A percentile compares a stretch with the other conserved stretches of the same genome.
Evolutionary conservation across 352 stramenopile species (phyloP).

Genomic region (Phytophthora boehmeriae): DNA sequence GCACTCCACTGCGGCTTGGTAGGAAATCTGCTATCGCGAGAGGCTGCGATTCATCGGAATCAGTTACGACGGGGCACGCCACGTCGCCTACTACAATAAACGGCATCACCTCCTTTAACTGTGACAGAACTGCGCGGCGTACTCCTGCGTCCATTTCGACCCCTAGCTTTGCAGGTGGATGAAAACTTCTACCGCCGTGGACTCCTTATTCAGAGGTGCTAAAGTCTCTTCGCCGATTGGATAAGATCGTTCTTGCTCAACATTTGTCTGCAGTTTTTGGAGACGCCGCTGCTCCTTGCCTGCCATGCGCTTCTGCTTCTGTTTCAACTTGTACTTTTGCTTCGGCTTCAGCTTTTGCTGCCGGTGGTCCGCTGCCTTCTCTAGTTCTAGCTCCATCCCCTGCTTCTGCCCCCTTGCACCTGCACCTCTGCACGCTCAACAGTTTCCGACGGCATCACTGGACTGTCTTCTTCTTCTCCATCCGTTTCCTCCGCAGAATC

Average conservation of each 20-base stretch:
- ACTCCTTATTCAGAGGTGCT: conserved; percentile 18
- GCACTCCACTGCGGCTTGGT: conserved; percentile 8
- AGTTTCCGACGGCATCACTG: conserved; percentile 20
- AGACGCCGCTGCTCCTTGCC: conserved; percentile 27
- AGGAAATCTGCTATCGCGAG: conserved; percentile 1
- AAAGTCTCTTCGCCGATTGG: conserved; percentile 12
- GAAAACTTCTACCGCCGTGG: conserved; percentile 40
- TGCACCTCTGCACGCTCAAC: not conserved
- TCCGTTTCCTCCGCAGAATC: conserved; percentile 14
- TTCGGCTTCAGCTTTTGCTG: conserved; percentile 20
- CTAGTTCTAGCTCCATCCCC: conserved; percentile 12
- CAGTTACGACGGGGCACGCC: conserved; percentile 49
- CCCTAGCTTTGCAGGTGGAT: conserved; percentile 42
- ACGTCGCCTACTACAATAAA: conserved; percentile 70
- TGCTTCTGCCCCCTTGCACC: not conserved
- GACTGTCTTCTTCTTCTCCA: conserved; percentile 9
- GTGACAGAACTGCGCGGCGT: conserved; percentile 52
- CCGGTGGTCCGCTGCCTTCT: conserved; percentile 13
- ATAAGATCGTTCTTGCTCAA: conserved; percentile 3
- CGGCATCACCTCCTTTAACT: conserved; percentile 54
- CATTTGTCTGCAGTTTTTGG: conserved; percentile 17
- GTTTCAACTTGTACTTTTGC: conserved; percentile 38
- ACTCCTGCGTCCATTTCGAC: conserved; percentile 56
- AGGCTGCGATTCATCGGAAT: conserved; percentile 22
- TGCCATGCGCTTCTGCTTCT: conserved; percentile 27